A percentile compares a stretch with the other conserved stretches of the same genome.
phyloP scores from a whole-genome alignment of 306 rosid genomes.

The Cucurbita ficifolia region DNA sequence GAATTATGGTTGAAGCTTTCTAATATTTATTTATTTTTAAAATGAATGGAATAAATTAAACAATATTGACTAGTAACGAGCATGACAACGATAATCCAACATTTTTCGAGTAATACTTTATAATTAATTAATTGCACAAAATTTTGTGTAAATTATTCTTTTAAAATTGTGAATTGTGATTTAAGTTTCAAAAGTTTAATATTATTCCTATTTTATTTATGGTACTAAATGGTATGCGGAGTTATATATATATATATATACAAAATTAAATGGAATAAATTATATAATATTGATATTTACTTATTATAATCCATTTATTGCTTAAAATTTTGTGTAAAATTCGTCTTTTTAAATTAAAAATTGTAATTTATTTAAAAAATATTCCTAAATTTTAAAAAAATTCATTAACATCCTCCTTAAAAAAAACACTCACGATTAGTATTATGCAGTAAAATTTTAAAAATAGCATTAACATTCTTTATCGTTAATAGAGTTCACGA shows the following conservation, averaged over 20 bases:
- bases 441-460: too few species aligned
- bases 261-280: too few species aligned
- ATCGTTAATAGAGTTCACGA: too few species aligned
- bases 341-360: background rate
- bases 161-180: background rate
- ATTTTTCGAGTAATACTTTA: background rate
- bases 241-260: too few species aligned
- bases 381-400: too few species aligned
- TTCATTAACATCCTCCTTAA: too few species aligned
- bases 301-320: background rate
- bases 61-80: background rate
- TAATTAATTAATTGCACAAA: background rate
- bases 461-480: too few species aligned
- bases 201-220: background rate
- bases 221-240: background rate
- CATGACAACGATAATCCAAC: background rate
- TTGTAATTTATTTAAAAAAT: too few species aligned
- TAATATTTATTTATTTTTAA: background rate
- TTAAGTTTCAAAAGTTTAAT: background rate
- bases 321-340: background rate
- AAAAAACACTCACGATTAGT: too few species aligned
- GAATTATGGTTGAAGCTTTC: background rate
- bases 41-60: background rate
- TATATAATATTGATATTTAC: background rate
- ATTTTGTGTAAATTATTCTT: background rate